A percentile compares a stretch with the other conserved stretches of the same genome.
phyloP scores from a whole-genome alignment of 106 monocot species.

The Phalaenopsis aphrodite region DNA sequence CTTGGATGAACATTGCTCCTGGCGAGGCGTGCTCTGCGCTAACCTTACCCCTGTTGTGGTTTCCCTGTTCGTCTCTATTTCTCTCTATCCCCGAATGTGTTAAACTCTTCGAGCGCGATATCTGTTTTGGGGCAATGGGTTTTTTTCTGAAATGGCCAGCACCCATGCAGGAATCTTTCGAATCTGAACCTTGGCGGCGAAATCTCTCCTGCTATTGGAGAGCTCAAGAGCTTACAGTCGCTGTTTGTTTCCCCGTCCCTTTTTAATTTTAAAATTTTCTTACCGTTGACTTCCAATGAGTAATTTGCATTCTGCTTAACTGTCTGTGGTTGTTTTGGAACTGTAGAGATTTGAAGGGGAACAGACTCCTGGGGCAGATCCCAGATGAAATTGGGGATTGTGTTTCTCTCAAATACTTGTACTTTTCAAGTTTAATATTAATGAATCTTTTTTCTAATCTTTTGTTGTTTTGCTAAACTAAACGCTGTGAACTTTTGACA shows the following conservation, averaged over 20 bases:
- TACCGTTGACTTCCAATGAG: background rate
- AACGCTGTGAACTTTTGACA: background rate
- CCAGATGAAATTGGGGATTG: constrained; percentile 98
- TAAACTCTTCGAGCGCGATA: too few species aligned
- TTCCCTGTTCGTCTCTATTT: constrained; percentile 36
- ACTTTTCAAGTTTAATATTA: constrained; percentile 8
- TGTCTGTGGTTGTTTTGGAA: constrained; percentile 8
- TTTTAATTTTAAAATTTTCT: background rate
- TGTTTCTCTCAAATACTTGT: constrained; percentile 80
- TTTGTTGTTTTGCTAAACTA: background rate
- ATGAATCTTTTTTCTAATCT: constrained; percentile 2
- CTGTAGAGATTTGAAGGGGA: constrained; percentile 86
- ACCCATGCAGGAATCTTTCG: constrained; percentile 67
- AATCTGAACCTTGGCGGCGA: constrained; percentile 91
- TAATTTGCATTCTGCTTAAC: background rate
- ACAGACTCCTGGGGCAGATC: constrained; percentile 72
- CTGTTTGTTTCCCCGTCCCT: constrained; percentile 30
- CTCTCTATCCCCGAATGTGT: background rate
- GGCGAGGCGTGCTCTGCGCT: constrained; percentile 81
- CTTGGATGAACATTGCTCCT: constrained; percentile 52
- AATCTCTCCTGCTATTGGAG: constrained; percentile 78
- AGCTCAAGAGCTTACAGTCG: constrained; percentile 62
- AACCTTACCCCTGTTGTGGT: constrained; percentile 53
- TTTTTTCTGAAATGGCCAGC: background rate
- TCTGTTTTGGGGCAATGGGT: too few species aligned